Base-by-base conservation (phyloP, 257 asterid species). In the Solanum clarkiae region DNA sequence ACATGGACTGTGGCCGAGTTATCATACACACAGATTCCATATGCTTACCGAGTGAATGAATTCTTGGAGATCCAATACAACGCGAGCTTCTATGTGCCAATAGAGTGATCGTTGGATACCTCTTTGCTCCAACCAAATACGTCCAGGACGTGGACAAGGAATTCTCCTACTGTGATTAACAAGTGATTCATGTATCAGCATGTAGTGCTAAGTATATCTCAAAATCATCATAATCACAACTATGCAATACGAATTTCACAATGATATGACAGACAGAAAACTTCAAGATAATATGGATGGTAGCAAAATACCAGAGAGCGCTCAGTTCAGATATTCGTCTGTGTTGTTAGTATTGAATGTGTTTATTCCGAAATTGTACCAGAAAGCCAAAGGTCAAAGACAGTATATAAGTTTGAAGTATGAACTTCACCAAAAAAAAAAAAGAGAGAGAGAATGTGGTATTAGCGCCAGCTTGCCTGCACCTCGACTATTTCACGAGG, bases 31-130 rank as follows among this genome's bases (percentile, higher is more conserved):
- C 47, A 77, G 26, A 77, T 77, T 24, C 1, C 65, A 88, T 85
- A 70, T 79, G 87, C 97, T 86, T 89, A 96, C 99, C 53, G 96
- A 92, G 84, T 87, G 89, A 29, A 80, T 82, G 86, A 91, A 79
- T 86, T 96, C 98, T 88, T 93, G 95, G 90, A 94, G 99, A 93
- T 96, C 98, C 94, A 96, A 90, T 26, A 94, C 97, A 10, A 94
- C 98, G 36, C 98, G 96, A 86, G 98, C 99, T 90, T 96, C 98
- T 84, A 96, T 96, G 82, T 96, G 98, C 99, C 99, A 96, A 92
- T 93, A 96, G 17, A 96, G 88, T 12, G 98, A 97, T 91, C 94
- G 93, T 83, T 94, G 99, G 91, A 94, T 77, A 80, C 99, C 99
- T 90, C 98, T 92, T 88, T 96, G 99, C 93, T 96, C 98, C 93